Base-by-base conservation (phyloP, 1,139 yeast genomes). In the Blastobotrys petasosporus region DNA sequence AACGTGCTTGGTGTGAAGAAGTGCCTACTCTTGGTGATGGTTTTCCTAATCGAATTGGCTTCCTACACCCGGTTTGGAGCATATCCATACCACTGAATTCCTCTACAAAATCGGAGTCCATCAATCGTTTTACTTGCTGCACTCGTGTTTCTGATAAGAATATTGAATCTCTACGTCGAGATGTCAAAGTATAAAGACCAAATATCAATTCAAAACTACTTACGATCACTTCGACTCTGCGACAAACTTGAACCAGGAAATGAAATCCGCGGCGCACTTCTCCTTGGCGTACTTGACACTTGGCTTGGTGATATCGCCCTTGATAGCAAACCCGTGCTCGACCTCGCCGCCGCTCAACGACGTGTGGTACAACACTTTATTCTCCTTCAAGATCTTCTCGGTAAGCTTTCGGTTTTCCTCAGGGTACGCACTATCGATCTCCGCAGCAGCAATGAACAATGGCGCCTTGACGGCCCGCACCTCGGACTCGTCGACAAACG, bases 301-400 rank as follows among this genome's bases (percentile, higher is more conserved):
- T 9, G 85, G 83, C 51, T 68, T 67, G 11, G 69, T 53, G 32
- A 73, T 51, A 62, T 88, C 95, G 49, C 94, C 95, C 67, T 83
- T 82, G 39, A 76, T 80, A 16, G 94, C 76, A 61, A 69, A 87
- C 1, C 96, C 96, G 62, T 87, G 96, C 2, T 61, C 38, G 20
- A 76, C 82, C 13, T 33, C 12, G 44, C 82, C 82, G 32, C 81
- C 65, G 60, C 76, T 80, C 44, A 85, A 64, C 48, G 79, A 77
- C 32, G 82, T 61, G 63, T 76, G 79, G 69, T 77, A 87, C 41
- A 68, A 68, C 32, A 74, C 76, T 50, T 73, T 69, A 37, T 62
- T 64, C 52, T 72, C 75, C 45, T 64, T 64, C 59, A 87, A 74
- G 53, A 72, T 74, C 13, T 66, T 75, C 65, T 81, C 87, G n/a